Base-by-base conservation (phyloP, 1,139 yeast genomes). In the Debaryomycetaceae sp. region DNA sequence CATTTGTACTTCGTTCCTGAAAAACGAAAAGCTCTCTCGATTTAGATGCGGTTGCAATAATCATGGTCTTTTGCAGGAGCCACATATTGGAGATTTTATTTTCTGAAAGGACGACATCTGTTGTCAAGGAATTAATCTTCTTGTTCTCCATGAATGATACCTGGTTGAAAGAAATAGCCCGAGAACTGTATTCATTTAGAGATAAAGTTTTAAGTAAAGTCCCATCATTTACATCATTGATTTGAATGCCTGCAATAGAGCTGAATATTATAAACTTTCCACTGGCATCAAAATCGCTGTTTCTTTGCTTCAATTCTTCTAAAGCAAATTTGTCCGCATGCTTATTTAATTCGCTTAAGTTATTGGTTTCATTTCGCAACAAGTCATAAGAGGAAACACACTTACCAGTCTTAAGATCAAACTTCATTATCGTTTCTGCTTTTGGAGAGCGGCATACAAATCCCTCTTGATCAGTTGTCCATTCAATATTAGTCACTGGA, bases 101-200 rank as follows among this genome's bases (percentile, higher is more conserved):
- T 9, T 69, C 58, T 8, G 76, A 61, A 0, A 73, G 63, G 46
- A 70, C 55, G 50, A 53, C 53, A 19, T 66, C 70, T 16, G 63
- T 50, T 1, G 64, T 63, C 33, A 44, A 51, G 36, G 44, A 48
- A 35, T 38, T 44, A 36, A 50, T 46, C 26, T 47, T 44, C 26
- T 44, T 36, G 26, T 47, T 53, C 36, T 47, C 48, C 11, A 53
- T 35, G n/a, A 56, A 31, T 1, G 42, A 32, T 4, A 49, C 30
- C 11, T 46, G 54, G 34, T 36, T 55, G 52, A 45, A 58, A 4
- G 62, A 52, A 7, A 65, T 36, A 15, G 52, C 51, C 11, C 62
- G 56, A 26, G 65, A 49, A 2, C 59, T 17, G 11, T 51, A 52
- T 33, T 72, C 77, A 6, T 57, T 53, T 2, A 49, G 41, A 0